Evolutionary conservation across 441 rosid genomes (phyloP).

Genomic region (Populus tomentosa): DNA sequence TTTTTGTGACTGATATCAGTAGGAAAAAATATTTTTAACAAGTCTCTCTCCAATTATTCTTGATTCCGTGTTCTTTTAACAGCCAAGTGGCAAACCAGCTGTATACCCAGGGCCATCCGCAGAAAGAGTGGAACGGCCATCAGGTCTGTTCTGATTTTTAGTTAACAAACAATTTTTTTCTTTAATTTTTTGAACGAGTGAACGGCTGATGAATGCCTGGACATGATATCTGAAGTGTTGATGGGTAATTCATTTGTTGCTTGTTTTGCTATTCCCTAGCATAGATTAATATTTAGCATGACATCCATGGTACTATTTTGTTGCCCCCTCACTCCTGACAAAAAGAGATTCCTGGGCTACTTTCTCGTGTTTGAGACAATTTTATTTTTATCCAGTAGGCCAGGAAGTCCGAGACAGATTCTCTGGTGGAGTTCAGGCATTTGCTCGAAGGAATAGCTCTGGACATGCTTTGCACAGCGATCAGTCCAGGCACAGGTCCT

Average conservation of each 20-base stretch:
- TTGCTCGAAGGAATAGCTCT: constrained; percentile 62
- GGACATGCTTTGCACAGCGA: constrained; percentile 40
- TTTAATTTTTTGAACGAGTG: background rate
- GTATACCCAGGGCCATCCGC: constrained; percentile 58
- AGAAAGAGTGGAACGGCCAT: constrained; percentile 62
- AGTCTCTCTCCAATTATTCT: background rate
- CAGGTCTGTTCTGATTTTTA: constrained; percentile 44
- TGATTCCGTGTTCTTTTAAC: constrained; percentile 15
- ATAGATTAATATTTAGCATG: background rate
- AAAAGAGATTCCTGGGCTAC: background rate
- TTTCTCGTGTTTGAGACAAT: constrained; percentile 4
- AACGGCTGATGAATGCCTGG: background rate
- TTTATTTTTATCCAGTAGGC: constrained; percentile 36
- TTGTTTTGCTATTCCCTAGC: background rate
- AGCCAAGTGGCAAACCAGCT: constrained; percentile 59
- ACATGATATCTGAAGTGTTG: background rate
- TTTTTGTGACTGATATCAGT: constrained; percentile 31
- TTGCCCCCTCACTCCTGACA: background rate
- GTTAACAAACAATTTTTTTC: background rate
- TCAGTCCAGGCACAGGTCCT: constrained; percentile 49
- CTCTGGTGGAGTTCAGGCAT: constrained; percentile 85
- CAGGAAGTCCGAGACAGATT: constrained; percentile 71
- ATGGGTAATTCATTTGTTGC: background rate
- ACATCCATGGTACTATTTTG: background rate
- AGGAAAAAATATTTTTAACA: constrained; percentile 36